Evolutionary conservation across 2,329 filamentous ascomycete genomes (phyloP).

Genomic region (Colletotrichum cuscutae): DNA sequence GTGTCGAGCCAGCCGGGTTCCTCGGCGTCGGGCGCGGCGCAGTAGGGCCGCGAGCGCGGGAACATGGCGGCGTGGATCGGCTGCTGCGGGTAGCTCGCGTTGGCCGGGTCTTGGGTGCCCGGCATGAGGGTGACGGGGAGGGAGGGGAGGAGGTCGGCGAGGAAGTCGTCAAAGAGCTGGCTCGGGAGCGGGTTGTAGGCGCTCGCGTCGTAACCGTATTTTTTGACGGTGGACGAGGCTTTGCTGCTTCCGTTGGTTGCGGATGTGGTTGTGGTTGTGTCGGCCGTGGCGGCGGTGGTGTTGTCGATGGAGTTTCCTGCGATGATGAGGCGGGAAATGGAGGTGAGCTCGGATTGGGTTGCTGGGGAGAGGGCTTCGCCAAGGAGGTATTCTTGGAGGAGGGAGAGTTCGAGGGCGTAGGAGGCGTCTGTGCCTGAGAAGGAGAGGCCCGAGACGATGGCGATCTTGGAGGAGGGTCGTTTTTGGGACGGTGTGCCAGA

Average conservation of each 20-base stretch:
- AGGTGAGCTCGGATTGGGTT: conserved; percentile 68
- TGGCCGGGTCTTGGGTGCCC: conserved; percentile 86
- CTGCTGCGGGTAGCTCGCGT: conserved; percentile 90
- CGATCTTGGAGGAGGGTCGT: conserved; percentile 67
- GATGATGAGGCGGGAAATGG: conserved; percentile 87
- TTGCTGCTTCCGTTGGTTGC: conserved; percentile 50
- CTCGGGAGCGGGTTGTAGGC: conserved; percentile 89
- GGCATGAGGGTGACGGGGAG: conserved; percentile 91
- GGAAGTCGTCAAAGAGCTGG: conserved; percentile 83
- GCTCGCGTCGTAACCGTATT: conserved; percentile 93
- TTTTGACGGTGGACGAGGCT: conserved; percentile 65
- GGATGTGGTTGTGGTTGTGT: conserved; percentile 49
- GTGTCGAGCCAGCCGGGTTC: conserved; percentile 83
- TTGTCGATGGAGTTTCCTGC: conserved; percentile 88
- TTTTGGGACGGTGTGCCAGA: conserved; percentile 46
- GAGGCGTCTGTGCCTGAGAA: conserved; percentile 80
- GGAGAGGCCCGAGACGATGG: conserved; percentile 87
- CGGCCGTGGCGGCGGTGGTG: conserved; percentile 66
- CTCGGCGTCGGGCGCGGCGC: conserved; percentile 56
- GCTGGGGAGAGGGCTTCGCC: conserved; percentile 77
- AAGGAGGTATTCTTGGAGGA: conserved; percentile 87
- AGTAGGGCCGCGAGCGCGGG: conserved; percentile 79
- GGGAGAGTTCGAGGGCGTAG: conserved; percentile 78
- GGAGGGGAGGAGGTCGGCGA: conserved; percentile 82
- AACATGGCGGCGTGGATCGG: conserved; percentile 95